These are phyloP conservation scores for Borealophlyctis nickersoniae DNA, from an alignment of 192 early-diverging fungal species.

Conservation along the genomic window DNA sequence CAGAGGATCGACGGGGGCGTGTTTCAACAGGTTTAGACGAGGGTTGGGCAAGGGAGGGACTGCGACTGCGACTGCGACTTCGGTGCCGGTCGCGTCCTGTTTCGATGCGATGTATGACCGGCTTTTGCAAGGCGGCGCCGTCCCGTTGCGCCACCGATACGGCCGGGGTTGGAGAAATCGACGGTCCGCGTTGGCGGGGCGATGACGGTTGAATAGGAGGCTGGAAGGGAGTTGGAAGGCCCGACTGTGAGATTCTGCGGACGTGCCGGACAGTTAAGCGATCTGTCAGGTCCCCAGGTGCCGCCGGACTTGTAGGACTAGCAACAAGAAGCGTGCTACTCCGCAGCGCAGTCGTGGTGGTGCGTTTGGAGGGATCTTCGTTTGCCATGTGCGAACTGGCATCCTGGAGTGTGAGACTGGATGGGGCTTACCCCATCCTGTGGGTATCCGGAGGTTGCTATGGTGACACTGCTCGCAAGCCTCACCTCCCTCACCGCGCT, in stretches of 20 bases:
- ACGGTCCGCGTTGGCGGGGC: background rate
- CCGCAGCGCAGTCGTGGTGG: no score
- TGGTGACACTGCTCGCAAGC: no score
- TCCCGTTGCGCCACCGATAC: background rate
- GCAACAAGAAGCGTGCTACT: no score
- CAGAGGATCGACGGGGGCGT: background rate
- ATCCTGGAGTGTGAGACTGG: no score
- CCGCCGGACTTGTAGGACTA: no score
- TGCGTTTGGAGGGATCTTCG: no score
- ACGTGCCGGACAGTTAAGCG: slow-evolving; percentile 1
- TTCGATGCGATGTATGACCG: background rate
- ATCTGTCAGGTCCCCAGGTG: slow-evolving; percentile 16
- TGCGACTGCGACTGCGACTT: background rate
- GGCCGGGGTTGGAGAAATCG: no score
- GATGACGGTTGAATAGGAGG: background rate
- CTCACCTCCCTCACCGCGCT: no score
- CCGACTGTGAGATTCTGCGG: slow-evolving; percentile 6
- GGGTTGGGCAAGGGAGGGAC: background rate
- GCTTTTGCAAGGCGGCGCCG: background rate
- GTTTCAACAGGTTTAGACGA: background rate
- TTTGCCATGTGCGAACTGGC: no score
- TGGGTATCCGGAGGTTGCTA: no score
- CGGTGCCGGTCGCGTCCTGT: background rate
- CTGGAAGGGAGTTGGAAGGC: slow-evolving; percentile 5
- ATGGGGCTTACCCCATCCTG: no score